Base-by-base conservation (phyloP, 192 early-diverging fungal species). In the Linnemannia elongata region DNA sequence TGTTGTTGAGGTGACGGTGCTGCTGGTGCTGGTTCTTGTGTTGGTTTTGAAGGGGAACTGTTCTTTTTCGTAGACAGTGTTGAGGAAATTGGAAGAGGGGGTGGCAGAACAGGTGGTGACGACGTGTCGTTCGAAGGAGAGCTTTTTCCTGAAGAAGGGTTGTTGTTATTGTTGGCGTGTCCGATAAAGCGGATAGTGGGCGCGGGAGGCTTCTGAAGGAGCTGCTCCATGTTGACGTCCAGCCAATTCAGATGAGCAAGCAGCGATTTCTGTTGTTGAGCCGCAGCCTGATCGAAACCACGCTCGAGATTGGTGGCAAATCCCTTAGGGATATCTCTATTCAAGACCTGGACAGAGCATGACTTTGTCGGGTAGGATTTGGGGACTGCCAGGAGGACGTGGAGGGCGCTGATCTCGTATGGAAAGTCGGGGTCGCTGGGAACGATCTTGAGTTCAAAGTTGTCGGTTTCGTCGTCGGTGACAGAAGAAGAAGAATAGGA, bases 351-450 rank as follows among this genome's bases (percentile, higher is more conserved):
- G 33, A 93, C 49, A 17, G 79, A 72, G 60, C 88, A 89, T 8
- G 78, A 60, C 8, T 72, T n/a, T 17, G 49, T 74, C 10, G 92
- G 94, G 57, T 95, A 95, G 35, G 70, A 60, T 9, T 73, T 74
- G 1, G 96, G 96, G 3, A 97, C 85, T 15, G 81, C 74, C 24
- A 96, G 82, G n/a, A 91, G 91, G 44, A 96, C 42, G 52, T 91
- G 82, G 33, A 97, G 82, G n/a, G 87, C 80, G 41, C 91, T 84
- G 55, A 97, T 87, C 66, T 96, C 96, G 74, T 90, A 97, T 20
- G 96, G 95, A 74, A 97, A 97, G 75, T 97, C 96, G 33, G 96
- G 96, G 66, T 96, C 95, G 35, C 86, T 87, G 8, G 92, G 92
- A 2, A 47, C 52, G 69, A 85, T 80, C 74, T 85, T 79, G 39